These are phyloP conservation scores for Aspergillus bertholletiae DNA, from an alignment of 495 filamentous ascomycete species.

Conservation along the genomic window DNA sequence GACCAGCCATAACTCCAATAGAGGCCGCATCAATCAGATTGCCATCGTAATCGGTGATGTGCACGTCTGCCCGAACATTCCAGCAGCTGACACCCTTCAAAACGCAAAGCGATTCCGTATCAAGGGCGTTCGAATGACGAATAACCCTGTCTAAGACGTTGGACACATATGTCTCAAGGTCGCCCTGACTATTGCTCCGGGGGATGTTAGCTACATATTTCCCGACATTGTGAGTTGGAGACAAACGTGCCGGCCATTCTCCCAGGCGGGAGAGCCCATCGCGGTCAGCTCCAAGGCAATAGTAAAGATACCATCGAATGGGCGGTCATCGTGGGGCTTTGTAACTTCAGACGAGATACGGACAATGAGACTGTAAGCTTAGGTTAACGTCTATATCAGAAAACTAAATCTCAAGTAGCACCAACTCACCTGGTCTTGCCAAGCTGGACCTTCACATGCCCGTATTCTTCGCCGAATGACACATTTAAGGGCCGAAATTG, in stretches of 20 bases:
- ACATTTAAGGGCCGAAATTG: constrained; percentile 73
- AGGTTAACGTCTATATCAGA: neutral
- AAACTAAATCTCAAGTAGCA: neutral
- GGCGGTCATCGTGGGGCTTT: constrained; percentile 78
- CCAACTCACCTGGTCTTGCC: constrained; percentile 78
- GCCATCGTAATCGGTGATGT: constrained; percentile 85
- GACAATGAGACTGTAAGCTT: constrained; percentile 62
- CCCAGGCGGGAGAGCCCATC: constrained; percentile 91
- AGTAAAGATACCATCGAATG: constrained; percentile 90
- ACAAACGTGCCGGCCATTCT: constrained; percentile 65
- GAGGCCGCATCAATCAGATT: constrained; percentile 82
- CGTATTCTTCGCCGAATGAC: constrained; percentile 85
- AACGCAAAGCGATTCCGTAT: constrained; percentile 93
- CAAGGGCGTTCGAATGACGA: constrained; percentile 84
- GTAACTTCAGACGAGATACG: constrained; percentile 86
- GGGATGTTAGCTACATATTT: constrained; percentile 19
- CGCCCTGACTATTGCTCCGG: constrained; percentile 52
- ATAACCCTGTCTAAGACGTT: constrained; percentile 89
- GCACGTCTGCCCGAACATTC: constrained; percentile 82
- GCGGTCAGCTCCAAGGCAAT: constrained; percentile 86
- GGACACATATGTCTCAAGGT: constrained; percentile 78
- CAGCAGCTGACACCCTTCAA: constrained; percentile 87
- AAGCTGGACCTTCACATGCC: constrained; percentile 81
- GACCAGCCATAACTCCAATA: constrained; percentile 78
- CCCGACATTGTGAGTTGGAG: neutral